Conservation (phyloP, 176 grass and related monocot genomes). For the Triticum aestivum region DNA sequence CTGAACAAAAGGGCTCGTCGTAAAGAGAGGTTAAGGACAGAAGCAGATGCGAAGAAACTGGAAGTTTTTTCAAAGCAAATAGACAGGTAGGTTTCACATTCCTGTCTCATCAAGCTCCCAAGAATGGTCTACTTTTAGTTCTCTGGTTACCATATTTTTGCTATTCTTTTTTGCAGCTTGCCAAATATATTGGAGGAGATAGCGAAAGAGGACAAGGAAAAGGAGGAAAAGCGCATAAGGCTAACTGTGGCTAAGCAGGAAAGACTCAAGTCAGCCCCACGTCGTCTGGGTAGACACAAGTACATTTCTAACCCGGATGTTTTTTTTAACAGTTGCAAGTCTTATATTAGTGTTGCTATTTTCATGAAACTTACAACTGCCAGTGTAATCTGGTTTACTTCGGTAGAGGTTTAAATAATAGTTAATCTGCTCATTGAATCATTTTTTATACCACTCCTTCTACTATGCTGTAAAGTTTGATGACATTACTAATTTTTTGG, state of each 20-base stretch:
- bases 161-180: slow-evolving; percentile 46
- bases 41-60: slow-evolving; percentile 63
- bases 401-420: not conserved
- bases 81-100: slow-evolving; percentile 56
- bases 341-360: not conserved
- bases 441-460: too few species aligned
- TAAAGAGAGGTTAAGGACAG: slow-evolving; percentile 72
- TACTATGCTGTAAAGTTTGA: too few species aligned
- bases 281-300: slow-evolving; percentile 91
- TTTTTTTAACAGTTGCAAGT: not conserved
- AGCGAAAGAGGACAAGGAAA: slow-evolving; percentile 91
- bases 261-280: slow-evolving; percentile 70
- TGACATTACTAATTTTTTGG: too few species aligned
- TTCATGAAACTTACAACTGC: not conserved
- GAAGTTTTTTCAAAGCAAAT: slow-evolving; percentile 79
- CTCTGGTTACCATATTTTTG: slow-evolving; percentile 3
- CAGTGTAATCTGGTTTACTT: not conserved
- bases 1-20: slow-evolving; percentile 78
- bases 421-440: too few species aligned
- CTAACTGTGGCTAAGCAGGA: slow-evolving; percentile 67
- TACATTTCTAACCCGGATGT: slow-evolving; percentile 22
- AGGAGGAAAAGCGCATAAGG: slow-evolving; percentile 58
- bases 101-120: not conserved
- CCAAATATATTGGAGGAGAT: slow-evolving; percentile 84
- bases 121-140: not conserved